Evolutionary conservation across 768 basidiomycete species (phyloP), one percentile per base, ranked within the genome.

Genomic region (Chalciporus piperatus): DNA sequence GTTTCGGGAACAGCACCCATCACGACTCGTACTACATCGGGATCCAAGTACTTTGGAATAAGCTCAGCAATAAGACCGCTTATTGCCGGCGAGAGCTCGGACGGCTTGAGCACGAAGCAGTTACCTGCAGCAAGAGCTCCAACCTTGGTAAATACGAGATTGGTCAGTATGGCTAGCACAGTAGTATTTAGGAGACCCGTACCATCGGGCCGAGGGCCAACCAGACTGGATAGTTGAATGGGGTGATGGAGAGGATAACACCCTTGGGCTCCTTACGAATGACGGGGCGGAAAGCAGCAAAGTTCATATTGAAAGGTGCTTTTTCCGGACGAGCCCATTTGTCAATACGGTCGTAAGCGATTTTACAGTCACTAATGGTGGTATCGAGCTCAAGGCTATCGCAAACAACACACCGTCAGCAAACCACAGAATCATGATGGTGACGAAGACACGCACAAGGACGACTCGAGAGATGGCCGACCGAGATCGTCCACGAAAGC

Each of bases 41-140:
- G 66, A 65, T 94, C 92, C 52, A 95, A 58, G 60, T 95, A 94
- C 61, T 87, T 82, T 2, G 83, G 82, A 6, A 90, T 37, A 7
- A 92, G 77, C 58, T 89, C 84, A 0, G 83, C 76, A 14, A 91
- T 62, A 11, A 92, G 75, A 10, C 76, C 59, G 39, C 79, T 80
- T 4, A 74, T 70, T 2, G 78, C 76, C 0, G 85, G 80, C 0
- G 80, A 71, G 3, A 80, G 69, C 61, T 94, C 92, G 1, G 92
- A 87, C 1, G 89, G 88, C 65, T 94, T 94, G 46, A 92, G 41
- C 5, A 86, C 69, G 3, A 79, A 81, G 0, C 86, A 74, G 59
- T 84, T 85, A 6, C 92, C 92, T 3, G 90, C 88, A 0, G 90
- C 85, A 37, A 95, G 79, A 1, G 92, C 92, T 8, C 85, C 85